Evolutionary conservation across 2,329 filamentous ascomycete genomes (phyloP).

Genomic region (Cryphonectria nitschkei): DNA sequence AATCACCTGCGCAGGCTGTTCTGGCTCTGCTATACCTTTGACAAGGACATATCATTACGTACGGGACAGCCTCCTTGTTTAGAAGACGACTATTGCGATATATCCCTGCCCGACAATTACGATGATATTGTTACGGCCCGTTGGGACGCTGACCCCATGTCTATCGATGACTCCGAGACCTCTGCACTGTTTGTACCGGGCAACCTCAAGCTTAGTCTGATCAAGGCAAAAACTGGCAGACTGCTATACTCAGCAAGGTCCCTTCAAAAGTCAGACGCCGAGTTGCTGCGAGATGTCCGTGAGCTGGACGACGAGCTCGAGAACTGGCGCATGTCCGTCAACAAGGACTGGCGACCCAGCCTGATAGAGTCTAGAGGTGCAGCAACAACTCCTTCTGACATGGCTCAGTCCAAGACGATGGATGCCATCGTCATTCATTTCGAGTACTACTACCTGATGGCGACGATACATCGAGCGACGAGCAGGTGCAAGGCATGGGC

Average conservation of each 20-base stretch:
- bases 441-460: constrained; percentile 60
- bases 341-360: constrained; percentile 48
- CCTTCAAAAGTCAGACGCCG: constrained; percentile 54
- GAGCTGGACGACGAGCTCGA: constrained; percentile 62
- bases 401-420: constrained; percentile 42
- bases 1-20: constrained; percentile 49
- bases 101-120: constrained; percentile 50
- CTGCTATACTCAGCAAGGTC: constrained; percentile 54
- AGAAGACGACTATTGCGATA: constrained; percentile 55
- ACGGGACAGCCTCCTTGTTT: constrained; percentile 57
- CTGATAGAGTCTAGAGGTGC: constrained; percentile 35
- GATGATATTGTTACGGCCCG: constrained; percentile 14
- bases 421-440: constrained; percentile 52
- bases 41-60: constrained; percentile 60
- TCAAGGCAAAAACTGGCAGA: constrained; percentile 55
- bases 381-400: neutral
- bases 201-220: constrained; percentile 52
- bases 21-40: constrained; percentile 58
- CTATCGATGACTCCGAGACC: constrained; percentile 28
- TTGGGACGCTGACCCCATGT: neutral
- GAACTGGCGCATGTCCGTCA: constrained; percentile 55
- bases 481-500: constrained; percentile 52
- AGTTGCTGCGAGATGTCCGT: constrained; percentile 57
- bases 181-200: constrained; percentile 45
- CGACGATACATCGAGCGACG: constrained; percentile 59